Percentiles rank a stretch among this genome's conserved stretches.
Conservation (phyloP, 2,329 filamentous ascomycete species). For the Thermoascus crustaceus region DNA sequence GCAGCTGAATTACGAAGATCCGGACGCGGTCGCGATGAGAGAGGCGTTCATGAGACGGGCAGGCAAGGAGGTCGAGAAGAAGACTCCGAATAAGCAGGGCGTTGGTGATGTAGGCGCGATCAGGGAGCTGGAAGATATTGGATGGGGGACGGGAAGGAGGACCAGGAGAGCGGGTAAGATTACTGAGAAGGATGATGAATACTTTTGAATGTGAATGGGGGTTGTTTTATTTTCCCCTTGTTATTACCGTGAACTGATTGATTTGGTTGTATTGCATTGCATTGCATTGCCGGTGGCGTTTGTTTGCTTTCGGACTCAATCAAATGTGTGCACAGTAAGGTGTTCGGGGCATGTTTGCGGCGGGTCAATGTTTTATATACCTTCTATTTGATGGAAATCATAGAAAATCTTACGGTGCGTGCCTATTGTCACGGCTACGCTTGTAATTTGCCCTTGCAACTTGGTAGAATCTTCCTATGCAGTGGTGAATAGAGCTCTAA, state of each 20-base stretch:
- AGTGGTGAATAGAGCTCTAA: no score
- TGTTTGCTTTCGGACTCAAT: no score
- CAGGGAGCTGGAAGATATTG: constrained; percentile 23
- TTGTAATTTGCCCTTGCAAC: no score
- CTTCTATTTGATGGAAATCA: no score
- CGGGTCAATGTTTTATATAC: no score
- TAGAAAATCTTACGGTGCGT: no score
- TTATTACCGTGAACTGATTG: no score
- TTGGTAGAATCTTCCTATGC: no score
- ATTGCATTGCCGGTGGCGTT: constrained; percentile 16
- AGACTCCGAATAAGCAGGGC: constrained; percentile 10
- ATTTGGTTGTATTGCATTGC: no score
- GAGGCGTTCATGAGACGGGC: constrained; percentile 44
- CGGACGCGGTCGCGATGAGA: constrained; percentile 48
- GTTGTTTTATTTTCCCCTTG: constrained; percentile 4
- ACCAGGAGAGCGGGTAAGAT: constrained; percentile 24
- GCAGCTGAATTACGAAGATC: constrained; percentile 42
- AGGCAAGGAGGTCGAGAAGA: constrained; percentile 34
- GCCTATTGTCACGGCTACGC: no score
- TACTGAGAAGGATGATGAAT: constrained; percentile 14
- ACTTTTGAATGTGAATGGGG: constrained; percentile 2
- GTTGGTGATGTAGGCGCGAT: constrained; percentile 21
- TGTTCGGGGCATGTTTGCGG: no score
- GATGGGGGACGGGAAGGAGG: constrained; percentile 28
- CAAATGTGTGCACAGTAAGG: no score